Percentiles rank a stretch among this genome's conserved stretches.
Evolutionary conservation across 2,329 filamentous ascomycete species (phyloP).

Genomic region (Aspergillus ochraceus): DNA sequence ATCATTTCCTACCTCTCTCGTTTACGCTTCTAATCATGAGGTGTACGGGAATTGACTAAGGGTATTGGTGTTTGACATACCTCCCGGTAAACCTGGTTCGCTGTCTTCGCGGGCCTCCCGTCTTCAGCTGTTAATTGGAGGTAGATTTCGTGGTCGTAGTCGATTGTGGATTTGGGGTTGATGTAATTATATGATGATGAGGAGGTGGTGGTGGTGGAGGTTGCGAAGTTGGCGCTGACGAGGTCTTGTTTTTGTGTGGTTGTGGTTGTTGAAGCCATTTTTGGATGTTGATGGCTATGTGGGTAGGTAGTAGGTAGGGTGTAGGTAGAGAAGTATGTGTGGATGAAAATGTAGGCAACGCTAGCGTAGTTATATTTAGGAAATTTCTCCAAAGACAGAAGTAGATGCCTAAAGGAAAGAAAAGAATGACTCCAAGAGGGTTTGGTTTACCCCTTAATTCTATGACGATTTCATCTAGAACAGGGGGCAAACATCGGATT

Average conservation of each 20-base stretch:
- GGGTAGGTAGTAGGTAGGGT: not conserved
- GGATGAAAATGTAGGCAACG: too few species aligned
- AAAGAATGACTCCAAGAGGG: not conserved
- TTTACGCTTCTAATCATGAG: too few species aligned
- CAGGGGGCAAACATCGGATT: not conserved
- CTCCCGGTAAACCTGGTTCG: slow-evolving; percentile 33
- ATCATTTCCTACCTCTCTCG: too few species aligned
- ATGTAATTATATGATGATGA: not conserved
- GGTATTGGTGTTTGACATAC: slow-evolving; percentile 1
- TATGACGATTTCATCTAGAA: not conserved
- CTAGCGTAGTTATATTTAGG: too few species aligned
- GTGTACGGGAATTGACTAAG: too few species aligned
- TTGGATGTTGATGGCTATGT: not conserved
- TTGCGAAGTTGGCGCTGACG: slow-evolving; percentile 36
- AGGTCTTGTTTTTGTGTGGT: slow-evolving; percentile 50
- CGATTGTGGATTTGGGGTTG: slow-evolving; percentile 17
- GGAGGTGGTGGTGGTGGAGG: slow-evolving; percentile 6
- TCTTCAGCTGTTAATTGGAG: slow-evolving; percentile 28
- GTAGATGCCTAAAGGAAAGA: not conserved
- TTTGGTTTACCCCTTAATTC: not conserved
- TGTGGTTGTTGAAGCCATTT: slow-evolving; percentile 4
- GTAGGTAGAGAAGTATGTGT: too few species aligned
- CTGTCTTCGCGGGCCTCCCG: slow-evolving; percentile 24
- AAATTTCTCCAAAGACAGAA: not conserved
- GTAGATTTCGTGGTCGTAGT: slow-evolving; percentile 34